Evolutionary conservation across 345 rosid species (phyloP), one percentile per base, ranked within the genome.

Genomic region (Sisymbrium irio): DNA sequence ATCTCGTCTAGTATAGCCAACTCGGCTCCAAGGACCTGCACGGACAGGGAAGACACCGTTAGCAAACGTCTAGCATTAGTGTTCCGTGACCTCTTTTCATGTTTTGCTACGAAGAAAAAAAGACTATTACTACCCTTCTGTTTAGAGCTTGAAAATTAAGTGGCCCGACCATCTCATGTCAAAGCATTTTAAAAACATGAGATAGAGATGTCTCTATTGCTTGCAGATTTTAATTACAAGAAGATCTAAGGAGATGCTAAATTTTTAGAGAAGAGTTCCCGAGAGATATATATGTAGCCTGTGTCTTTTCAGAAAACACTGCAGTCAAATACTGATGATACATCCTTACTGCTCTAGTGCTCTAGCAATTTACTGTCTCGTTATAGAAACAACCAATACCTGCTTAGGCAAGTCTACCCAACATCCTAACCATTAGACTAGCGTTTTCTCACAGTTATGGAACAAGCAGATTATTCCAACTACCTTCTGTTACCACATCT

Each of bases 1-100:
- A 95, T 92, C 79, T 92, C 99, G 77, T 95, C 98, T 22, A 92
- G 81, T 70, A 95, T 88, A 42, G 99, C 96, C 83, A 92, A 61
- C 25, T 92, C 91, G 17, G 96, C 99, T 72, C 97, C 99, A 36
- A 92, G 79, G 77, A 92, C 98, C 98, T 92, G 81, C 46, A 74
- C 57, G 7, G 46, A 64, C 42, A 62, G 17, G 0, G 15, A 42
- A 35, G 54, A 49, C 54, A 53, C 2, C 1, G 7, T 76, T 42
- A 69, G 45, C 37, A 69, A 70, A 49, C 33, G 25, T 1, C 0
- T 56, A 13, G 65, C 37, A 70, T 55, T 62, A 27, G 28, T 66
- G 44, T 37, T 66, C 41, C 11, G 17, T 36, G 28, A 27, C 18
- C 47, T 22, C 58, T 54, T n/a, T 44, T 19, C 25, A 30, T 37